Conservation (phyloP, 2,329 filamentous ascomycete species). For the Plenodomus biglobosus region DNA sequence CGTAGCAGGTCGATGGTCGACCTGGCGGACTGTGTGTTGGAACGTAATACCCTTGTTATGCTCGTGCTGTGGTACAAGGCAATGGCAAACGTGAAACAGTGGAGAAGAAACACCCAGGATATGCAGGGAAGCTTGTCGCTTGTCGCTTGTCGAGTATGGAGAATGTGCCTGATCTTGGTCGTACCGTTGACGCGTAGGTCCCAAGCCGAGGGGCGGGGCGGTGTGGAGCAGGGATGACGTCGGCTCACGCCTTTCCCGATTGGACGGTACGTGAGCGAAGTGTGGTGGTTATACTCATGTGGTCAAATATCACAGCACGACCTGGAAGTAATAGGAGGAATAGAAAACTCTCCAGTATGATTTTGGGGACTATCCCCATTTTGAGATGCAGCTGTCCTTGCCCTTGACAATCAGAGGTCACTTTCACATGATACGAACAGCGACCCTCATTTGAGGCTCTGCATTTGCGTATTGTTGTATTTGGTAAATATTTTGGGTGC, state of each 20-base stretch:
- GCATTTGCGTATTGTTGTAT: too few species aligned
- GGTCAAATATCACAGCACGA: neutral
- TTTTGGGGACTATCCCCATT: too few species aligned
- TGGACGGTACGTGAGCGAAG: constrained; percentile 3
- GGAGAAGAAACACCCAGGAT: neutral
- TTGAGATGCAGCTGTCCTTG: too few species aligned
- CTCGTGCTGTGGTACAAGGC: neutral
- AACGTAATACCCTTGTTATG: constrained; percentile 2
- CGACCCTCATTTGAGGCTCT: too few species aligned
- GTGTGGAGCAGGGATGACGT: constrained; percentile 19
- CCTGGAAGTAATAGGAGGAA: neutral
- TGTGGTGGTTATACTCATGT: neutral
- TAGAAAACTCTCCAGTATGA: neutral
- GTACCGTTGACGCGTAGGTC: constrained; percentile 8
- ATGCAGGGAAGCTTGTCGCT: constrained; percentile 15
- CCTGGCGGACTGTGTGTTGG: neutral
- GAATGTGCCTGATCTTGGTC: constrained; percentile 15
- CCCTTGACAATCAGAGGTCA: too few species aligned
- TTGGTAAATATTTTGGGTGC: too few species aligned
- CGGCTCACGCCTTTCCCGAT: constrained; percentile 10
- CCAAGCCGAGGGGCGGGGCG: constrained; percentile 6
- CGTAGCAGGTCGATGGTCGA: neutral
- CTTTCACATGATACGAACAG: too few species aligned
- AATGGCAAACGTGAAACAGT: neutral
- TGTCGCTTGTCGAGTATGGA: neutral